These are phyloP conservation scores for Lodderomyces metapsilosis DNA, from an alignment of 1,139 yeast species.

Conservation along the genomic window DNA sequence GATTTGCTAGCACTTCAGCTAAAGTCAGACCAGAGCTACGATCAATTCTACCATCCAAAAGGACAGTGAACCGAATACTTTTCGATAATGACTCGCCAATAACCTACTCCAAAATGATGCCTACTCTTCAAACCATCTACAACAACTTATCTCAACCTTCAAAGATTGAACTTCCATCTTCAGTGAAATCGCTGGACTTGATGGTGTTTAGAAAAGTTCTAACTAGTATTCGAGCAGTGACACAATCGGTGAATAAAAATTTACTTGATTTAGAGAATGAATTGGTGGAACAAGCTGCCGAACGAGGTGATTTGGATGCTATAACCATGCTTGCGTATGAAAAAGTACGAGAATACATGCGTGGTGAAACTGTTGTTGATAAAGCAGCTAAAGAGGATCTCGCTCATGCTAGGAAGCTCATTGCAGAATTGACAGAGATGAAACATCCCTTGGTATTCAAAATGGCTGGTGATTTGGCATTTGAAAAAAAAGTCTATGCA, in stretches of 20 bases:
- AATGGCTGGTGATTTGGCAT: conserved; percentile 71
- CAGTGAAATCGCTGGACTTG: conserved; percentile 54
- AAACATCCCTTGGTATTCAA: conserved; percentile 72
- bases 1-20: background rate
- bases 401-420: conserved; percentile 58
- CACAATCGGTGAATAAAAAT: conserved; percentile 57
- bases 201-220: conserved; percentile 68
- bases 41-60: conserved; percentile 58
- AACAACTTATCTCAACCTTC: conserved; percentile 37
- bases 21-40: conserved; percentile 40
- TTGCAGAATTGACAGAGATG: conserved; percentile 58
- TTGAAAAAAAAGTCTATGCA: conserved; percentile 38
- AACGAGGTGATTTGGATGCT: conserved; percentile 78
- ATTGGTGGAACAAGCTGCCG: conserved; percentile 78
- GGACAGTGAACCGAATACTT: conserved; percentile 54
- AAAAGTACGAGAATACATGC: conserved; percentile 33
- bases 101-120: conserved; percentile 52
- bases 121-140: conserved; percentile 53
- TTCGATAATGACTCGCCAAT: conserved; percentile 65
- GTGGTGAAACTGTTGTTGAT: conserved; percentile 38
- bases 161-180: conserved; percentile 38
- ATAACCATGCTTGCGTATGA: conserved; percentile 68
- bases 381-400: conserved; percentile 50
- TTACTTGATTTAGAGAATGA: conserved; percentile 64
- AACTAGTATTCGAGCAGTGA: conserved; percentile 57